Percentiles rank a stretch among this genome's conserved stretches.
Evolutionary conservation across 192 early-diverging fungal genomes (phyloP).

Genomic region (Coemansia biformis): DNA sequence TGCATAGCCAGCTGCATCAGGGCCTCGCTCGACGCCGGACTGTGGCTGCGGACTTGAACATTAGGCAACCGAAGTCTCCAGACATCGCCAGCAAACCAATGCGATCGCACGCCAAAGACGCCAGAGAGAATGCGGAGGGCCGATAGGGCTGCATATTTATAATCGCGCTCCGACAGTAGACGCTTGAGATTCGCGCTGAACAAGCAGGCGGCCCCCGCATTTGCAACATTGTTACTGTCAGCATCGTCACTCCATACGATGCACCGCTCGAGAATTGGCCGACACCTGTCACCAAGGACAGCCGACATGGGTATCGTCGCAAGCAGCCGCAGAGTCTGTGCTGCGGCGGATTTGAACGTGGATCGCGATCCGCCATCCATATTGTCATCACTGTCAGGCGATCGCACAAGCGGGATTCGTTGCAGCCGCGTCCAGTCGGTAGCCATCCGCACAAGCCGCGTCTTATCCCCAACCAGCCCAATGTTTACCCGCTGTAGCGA

Average conservation of each 20-base stretch:
- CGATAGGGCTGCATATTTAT: constrained; percentile 1
- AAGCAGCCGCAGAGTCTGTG: constrained; percentile 8
- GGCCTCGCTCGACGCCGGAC: constrained; percentile 29
- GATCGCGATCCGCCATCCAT: no score
- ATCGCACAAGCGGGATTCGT: constrained; percentile 12
- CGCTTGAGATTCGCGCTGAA: background rate
- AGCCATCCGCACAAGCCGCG: constrained; percentile 13
- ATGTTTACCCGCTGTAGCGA: constrained; percentile 13
- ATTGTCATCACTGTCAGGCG: no score
- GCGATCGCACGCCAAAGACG: constrained; percentile 21
- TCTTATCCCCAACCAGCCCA: constrained; percentile 16
- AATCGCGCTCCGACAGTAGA: background rate
- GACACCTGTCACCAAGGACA: no score
- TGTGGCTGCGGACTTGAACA: constrained; percentile 23
- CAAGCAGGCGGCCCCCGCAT: background rate
- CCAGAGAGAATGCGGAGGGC: constrained; percentile 20
- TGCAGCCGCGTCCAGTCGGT: constrained; percentile 46
- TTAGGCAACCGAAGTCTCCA: constrained; percentile 16
- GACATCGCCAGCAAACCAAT: constrained; percentile 7
- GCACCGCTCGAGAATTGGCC: no score
- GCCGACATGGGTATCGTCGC: no score
- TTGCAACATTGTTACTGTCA: no score
- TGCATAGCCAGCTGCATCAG: constrained; percentile 25
- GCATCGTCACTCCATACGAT: constrained; percentile 12
- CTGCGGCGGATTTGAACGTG: constrained; percentile 11